Evolutionary conservation across 140 eudicot genomes (phyloP).

Genomic region (Senecio squalidus): DNA sequence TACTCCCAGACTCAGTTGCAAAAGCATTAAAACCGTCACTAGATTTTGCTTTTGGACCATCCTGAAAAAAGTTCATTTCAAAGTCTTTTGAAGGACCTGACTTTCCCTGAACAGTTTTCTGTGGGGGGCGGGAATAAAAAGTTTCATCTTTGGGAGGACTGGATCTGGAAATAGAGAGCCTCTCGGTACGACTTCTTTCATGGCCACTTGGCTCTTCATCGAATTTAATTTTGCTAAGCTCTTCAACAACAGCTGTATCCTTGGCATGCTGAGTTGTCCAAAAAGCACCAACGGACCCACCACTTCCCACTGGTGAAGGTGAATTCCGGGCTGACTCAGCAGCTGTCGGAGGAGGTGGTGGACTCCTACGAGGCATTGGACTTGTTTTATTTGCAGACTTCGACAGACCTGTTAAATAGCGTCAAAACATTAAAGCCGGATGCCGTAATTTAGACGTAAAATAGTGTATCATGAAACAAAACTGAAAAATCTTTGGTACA

Average conservation of each 20-base stretch:
- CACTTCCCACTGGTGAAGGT: slow-evolving; percentile 29
- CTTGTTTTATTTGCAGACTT: slow-evolving; percentile 50
- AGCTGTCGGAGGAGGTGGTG: slow-evolving; percentile 75
- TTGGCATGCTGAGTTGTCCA: slow-evolving; percentile 84
- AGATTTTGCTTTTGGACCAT: slow-evolving; percentile 30
- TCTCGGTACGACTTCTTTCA: slow-evolving; percentile 34
- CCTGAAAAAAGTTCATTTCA: slow-evolving; percentile 51
- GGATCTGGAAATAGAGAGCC: slow-evolving; percentile 25
- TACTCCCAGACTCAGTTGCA: slow-evolving; percentile 52
- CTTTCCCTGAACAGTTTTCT: slow-evolving; percentile 31
- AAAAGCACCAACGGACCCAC: slow-evolving; percentile 77
- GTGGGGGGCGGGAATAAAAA: slow-evolving; percentile 24
- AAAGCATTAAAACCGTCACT: slow-evolving; percentile 62
- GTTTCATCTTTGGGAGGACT: slow-evolving; percentile 32
- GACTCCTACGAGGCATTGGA: slow-evolving; percentile 85
- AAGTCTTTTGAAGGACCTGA: slow-evolving; percentile 42
- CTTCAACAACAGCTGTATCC: slow-evolving; percentile 53
- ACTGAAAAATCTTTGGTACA: not conserved
- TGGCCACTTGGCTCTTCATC: slow-evolving; percentile 45
- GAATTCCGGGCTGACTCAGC: slow-evolving; percentile 24
- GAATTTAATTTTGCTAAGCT: slow-evolving; percentile 38
- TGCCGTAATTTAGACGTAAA: too few relatives aligned
- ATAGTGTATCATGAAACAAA: too few relatives aligned
- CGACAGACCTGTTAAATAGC: slow-evolving; percentile 35
- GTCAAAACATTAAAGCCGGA: slow-evolving; percentile 7